A percentile compares a stretch with the other conserved stretches of the same genome.
phyloP scores from a whole-genome alignment of 2,329 filamentous ascomycete genomes.

The Fusarium sarcochroum region DNA sequence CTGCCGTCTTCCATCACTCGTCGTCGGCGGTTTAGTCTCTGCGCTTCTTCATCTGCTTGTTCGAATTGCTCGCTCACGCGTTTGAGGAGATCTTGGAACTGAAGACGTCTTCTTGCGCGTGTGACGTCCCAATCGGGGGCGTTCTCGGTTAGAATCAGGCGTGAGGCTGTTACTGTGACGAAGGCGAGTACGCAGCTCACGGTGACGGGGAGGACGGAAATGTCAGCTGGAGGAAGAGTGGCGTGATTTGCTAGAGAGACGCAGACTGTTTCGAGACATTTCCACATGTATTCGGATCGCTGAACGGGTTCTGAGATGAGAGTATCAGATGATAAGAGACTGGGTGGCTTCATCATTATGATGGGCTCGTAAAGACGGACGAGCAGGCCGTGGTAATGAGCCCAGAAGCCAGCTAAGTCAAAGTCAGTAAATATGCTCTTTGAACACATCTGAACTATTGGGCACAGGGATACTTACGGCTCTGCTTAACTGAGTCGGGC shows the following conservation, averaged over 20 bases:
- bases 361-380: constrained; percentile 57
- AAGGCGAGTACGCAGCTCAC: constrained; percentile 52
- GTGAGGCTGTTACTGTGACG: constrained; percentile 52
- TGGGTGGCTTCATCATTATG: constrained; percentile 48
- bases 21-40: constrained; percentile 40
- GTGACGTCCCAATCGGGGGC: constrained; percentile 55
- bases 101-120: constrained; percentile 52
- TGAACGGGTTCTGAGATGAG: constrained; percentile 42
- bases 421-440: neutral
- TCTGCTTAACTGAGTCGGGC: constrained; percentile 38
- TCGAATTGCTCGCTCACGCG: constrained; percentile 52
- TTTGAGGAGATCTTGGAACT: constrained; percentile 50
- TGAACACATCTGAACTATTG: fast-evolving
- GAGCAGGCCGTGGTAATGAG: constrained; percentile 52
- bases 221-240: constrained; percentile 43
- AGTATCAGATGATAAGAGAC: constrained; percentile 28
- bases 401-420: constrained; percentile 52
- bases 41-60: constrained; percentile 49
- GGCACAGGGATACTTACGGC: constrained; percentile 25
- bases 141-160: constrained; percentile 54
- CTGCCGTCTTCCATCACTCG: constrained; percentile 51
- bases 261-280: constrained; percentile 50
- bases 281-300: constrained; percentile 56
- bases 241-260: constrained; percentile 49
- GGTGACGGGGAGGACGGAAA: constrained; percentile 52